Conservation (phyloP, 139 green algal genomes). For the Coccomyxa sp. region DNA sequence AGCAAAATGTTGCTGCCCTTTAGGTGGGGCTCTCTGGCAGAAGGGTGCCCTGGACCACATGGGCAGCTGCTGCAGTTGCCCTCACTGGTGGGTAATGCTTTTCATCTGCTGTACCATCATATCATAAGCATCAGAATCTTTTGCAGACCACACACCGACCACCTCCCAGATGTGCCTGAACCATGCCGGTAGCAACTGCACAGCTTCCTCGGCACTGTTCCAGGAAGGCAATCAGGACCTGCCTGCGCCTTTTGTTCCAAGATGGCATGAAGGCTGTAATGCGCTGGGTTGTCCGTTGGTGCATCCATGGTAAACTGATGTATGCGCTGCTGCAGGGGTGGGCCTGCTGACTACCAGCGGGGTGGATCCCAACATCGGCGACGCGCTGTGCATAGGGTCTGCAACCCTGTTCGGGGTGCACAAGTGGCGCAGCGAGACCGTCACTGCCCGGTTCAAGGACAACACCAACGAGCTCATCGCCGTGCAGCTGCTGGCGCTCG, state of each 20-base stretch:
- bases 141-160: too few relatives aligned
- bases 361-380: conserved; percentile 30
- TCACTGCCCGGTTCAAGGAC: not conserved
- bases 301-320: not conserved
- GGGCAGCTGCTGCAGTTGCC: conserved; percentile 33
- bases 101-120: too few relatives aligned
- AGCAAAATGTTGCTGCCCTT: too few relatives aligned
- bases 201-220: too few relatives aligned
- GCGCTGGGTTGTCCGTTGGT: not conserved
- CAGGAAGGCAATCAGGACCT: too few relatives aligned
- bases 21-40: conserved; percentile 33
- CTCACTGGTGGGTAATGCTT: conserved; percentile 12
- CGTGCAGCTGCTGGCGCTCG: conserved; percentile 39
- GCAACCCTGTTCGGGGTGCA: conserved; percentile 55
- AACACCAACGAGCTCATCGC: conserved; percentile 27
- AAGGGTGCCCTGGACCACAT: conserved; percentile 28
- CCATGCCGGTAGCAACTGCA: too few relatives aligned
- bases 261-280: too few relatives aligned
- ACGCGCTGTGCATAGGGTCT: conserved; percentile 32
- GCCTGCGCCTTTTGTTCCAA: too few relatives aligned
- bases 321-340: conserved; percentile 19
- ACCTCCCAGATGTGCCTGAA: too few relatives aligned
- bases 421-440: conserved; percentile 45
- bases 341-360: conserved; percentile 35
- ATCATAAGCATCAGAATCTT: too few relatives aligned